Base-by-base conservation (phyloP, 495 filamentous ascomycete genomes). In the Aspergillus hancockii region DNA sequence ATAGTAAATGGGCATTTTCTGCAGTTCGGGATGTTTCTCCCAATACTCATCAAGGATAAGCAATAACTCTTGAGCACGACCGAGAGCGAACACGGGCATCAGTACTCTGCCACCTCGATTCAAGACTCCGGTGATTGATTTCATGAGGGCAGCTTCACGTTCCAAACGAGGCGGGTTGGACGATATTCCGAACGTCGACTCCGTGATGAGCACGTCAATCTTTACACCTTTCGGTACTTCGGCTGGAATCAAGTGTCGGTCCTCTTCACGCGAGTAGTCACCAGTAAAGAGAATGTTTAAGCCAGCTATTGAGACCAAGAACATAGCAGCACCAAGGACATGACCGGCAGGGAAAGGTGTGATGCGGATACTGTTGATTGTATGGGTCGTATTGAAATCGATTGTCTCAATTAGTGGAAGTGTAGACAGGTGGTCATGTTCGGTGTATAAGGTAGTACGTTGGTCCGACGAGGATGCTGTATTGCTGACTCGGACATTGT, bases 271-370 rank as follows among this genome's bases (percentile, higher is more conserved):
- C 19, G 91, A 96, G 71, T 98, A 98, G 71, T 98, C 94, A 32
- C 94, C 94, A 0, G 94, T 98, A 75, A 98, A 98, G 52, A 98
- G 83, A 53, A 97, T 93, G 60, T 95, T 96, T 45, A 98, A 81
- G 1, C 93, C 94, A 6, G 93, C 93, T 64, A 98, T 98, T 62
- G 96, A 92, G 59, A 98, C 88, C 47, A 97, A 79, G 69, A 96
- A 98, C 94, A 98, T 98, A 52, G 94, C 94, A 18, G 93, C 94
- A n/a, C 94, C 94, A 19, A 98, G 84, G 14, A 98, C 94, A 74
- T 98, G 94, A 31, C 94, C 94, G 12, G 94, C 94, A 4, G 95
- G 94, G 66, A 94, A 97, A 12, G 94, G 94, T 0, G 94, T 98
- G 63, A 98, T 94, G 18, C 92, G 89, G 67, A 98, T 97, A 49